These are phyloP conservation scores for Fusarium palustre DNA, from an alignment of 2,329 filamentous ascomycete genomes.

Conservation along the genomic window DNA sequence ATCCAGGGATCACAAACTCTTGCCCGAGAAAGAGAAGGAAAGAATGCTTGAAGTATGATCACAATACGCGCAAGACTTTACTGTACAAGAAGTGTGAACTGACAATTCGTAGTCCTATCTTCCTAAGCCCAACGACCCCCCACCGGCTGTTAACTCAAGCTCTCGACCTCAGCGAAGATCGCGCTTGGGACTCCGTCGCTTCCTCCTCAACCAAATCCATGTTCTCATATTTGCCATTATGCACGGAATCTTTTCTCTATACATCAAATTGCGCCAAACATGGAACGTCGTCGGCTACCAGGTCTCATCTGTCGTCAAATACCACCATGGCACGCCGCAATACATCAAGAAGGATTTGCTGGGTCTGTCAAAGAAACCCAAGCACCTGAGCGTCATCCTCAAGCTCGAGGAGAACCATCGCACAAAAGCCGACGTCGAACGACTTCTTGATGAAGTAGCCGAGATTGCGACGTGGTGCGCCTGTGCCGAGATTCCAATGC, in stretches of 20 bases:
- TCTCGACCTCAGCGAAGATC: constrained; percentile 51
- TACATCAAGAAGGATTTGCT: constrained; percentile 90
- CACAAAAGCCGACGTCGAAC: constrained; percentile 80
- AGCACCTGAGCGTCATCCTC: constrained; percentile 89
- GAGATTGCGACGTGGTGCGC: constrained; percentile 95
- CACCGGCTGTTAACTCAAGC: constrained; percentile 33
- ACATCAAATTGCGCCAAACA: constrained; percentile 82
- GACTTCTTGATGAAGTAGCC: constrained; percentile 87
- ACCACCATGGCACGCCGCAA: constrained; percentile 95
- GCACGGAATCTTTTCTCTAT: constrained; percentile 87
- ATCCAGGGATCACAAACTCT: constrained; percentile 48
- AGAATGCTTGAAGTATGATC: constrained; percentile 53
- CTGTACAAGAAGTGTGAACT: not conserved
- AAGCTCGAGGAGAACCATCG: constrained; percentile 77
- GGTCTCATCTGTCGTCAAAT: constrained; percentile 84
- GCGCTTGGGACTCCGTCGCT: constrained; percentile 69
- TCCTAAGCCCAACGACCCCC: constrained; percentile 52
- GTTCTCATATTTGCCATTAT: constrained; percentile 75
- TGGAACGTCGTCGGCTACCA: constrained; percentile 84
- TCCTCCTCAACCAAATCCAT: constrained; percentile 72
- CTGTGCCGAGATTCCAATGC: constrained; percentile 84
- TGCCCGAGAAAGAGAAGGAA: constrained; percentile 53
- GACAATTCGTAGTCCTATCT: constrained; percentile 50
- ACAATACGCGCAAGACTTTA: not conserved
- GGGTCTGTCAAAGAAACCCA: constrained; percentile 77